phyloP scores from a whole-genome alignment of 192 early-diverging fungal genomes.

The Coemansia reversa region DNA sequence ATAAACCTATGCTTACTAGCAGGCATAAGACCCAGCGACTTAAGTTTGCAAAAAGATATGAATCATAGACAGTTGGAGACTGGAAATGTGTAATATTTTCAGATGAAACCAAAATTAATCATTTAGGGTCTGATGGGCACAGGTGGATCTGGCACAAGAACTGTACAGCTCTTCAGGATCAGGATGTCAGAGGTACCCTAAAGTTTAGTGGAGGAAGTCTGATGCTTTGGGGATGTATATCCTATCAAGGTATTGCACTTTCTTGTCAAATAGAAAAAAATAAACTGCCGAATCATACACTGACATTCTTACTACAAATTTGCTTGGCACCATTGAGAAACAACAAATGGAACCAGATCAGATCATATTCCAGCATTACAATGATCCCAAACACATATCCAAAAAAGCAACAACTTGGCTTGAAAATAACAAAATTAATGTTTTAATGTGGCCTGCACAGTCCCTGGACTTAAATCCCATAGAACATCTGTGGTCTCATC shows the following conservation, averaged over 20 bases:
- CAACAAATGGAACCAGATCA: no score
- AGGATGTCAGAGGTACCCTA: conserved; percentile 18
- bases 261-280: conserved; percentile 10
- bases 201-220: conserved; percentile 33
- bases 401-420: no score
- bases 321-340: conserved; percentile 12
- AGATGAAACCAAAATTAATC: no score
- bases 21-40: not conserved
- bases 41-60: no score
- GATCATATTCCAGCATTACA: no score
- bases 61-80: no score
- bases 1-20: no score
- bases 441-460: no score
- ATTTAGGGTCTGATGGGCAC: conserved; percentile 43
- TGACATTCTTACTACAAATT: not conserved
- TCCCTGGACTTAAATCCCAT: conserved; percentile 16
- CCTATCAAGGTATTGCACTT: conserved; percentile 15
- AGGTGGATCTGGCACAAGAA: conserved; percentile 19
- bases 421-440: no score
- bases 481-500: conserved; percentile 6
- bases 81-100: no score
- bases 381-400: no score
- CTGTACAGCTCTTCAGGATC: not conserved
- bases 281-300: conserved; percentile 3
- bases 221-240: conserved; percentile 41